Evolutionary conservation across 2,329 filamentous ascomycete species (phyloP).

Genomic region (Cercospora zeae-maydis): DNA sequence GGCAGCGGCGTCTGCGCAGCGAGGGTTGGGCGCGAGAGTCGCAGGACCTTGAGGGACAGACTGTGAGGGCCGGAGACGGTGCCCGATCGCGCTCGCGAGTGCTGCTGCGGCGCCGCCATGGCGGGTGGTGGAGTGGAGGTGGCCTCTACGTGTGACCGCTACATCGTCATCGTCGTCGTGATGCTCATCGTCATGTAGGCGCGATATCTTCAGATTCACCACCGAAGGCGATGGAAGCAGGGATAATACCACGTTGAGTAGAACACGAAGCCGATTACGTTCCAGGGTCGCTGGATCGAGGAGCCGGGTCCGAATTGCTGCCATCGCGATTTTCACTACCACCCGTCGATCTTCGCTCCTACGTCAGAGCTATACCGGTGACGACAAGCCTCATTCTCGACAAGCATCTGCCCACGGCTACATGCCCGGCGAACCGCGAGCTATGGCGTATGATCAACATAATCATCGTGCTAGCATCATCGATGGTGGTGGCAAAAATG

Average conservation of each 20-base stretch:
- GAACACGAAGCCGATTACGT: background rate
- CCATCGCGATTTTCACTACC: background rate
- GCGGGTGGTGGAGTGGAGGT: background rate
- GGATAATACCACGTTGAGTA: background rate
- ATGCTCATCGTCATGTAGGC: background rate
- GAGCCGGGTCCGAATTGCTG: background rate
- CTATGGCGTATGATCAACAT: constrained; percentile 5
- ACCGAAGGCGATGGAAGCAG: background rate
- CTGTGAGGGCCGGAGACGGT: constrained; percentile 61
- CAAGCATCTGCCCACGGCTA: constrained; percentile 3
- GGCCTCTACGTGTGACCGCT: background rate
- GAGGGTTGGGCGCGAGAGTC: constrained; percentile 78
- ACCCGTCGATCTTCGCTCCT: constrained; percentile 1
- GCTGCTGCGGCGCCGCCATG: constrained; percentile 27
- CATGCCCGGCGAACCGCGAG: background rate
- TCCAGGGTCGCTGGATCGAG: background rate
- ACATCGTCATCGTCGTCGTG: background rate
- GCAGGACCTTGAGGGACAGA: constrained; percentile 75
- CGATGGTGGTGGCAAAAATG: background rate
- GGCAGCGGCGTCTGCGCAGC: constrained; percentile 66
- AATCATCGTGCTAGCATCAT: background rate
- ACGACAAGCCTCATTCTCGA: background rate
- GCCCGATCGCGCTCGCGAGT: constrained; percentile 39
- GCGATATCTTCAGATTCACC: background rate
- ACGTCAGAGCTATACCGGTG: constrained; percentile 5